These are phyloP conservation scores for Didymella segeticola DNA, from an alignment of 2,329 filamentous ascomycete species.

Conservation along the genomic window DNA sequence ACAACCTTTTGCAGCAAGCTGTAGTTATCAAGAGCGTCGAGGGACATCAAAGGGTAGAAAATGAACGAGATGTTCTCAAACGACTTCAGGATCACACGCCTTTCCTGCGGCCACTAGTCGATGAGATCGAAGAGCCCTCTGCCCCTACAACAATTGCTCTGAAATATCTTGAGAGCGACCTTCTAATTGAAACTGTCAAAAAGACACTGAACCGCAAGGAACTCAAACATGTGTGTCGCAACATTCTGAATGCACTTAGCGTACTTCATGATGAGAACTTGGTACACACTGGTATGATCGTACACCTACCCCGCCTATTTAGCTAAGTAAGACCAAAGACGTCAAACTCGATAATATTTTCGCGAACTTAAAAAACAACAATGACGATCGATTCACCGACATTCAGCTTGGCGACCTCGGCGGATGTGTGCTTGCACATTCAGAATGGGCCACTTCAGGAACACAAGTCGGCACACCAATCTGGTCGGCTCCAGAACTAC, in stretches of 20 bases:
- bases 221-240: constrained; percentile 27
- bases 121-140: constrained; percentile 35
- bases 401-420: constrained; percentile 44
- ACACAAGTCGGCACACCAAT: constrained; percentile 46
- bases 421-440: constrained; percentile 32
- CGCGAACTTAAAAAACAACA: constrained; percentile 40
- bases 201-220: constrained; percentile 26
- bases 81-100: constrained; percentile 29
- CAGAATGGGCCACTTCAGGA: constrained; percentile 27
- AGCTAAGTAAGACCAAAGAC: too few species aligned
- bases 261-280: constrained; percentile 34
- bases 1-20: background rate
- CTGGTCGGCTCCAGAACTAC: constrained; percentile 49
- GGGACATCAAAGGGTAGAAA: constrained; percentile 29
- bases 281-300: constrained; percentile 33
- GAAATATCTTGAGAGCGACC: constrained; percentile 6
- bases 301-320: too few species aligned
- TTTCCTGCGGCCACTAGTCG: constrained; percentile 34
- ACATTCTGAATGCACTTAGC: constrained; percentile 31
- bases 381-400: constrained; percentile 41
- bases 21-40: constrained; percentile 37
- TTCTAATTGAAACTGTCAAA: constrained; percentile 19
- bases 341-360: constrained; percentile 50
- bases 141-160: constrained; percentile 30
- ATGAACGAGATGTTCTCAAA: constrained; percentile 37